These are phyloP conservation scores for Coemansia sp. DNA, from an alignment of 192 early-diverging fungal species.

Conservation along the genomic window DNA sequence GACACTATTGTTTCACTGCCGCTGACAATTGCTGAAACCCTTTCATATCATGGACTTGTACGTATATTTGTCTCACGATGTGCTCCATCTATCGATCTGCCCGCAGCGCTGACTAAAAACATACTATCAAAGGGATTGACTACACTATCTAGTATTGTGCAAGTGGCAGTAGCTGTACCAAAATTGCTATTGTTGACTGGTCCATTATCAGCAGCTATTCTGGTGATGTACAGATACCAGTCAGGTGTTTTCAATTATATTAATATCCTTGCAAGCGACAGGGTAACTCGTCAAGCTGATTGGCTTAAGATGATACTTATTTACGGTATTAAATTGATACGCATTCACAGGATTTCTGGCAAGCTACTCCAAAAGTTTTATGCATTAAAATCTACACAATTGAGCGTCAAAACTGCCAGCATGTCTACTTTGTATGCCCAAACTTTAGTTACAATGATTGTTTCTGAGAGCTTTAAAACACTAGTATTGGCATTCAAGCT, in stretches of 20 bases:
- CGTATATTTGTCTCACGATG: neutral
- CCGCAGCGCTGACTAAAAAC: neutral
- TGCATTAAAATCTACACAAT: neutral
- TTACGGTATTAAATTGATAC: neutral
- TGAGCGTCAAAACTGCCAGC: neutral
- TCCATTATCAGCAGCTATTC: neutral
- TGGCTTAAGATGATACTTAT: neutral
- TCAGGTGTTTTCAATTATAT: neutral
- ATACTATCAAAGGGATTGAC: neutral
- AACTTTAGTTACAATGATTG: neutral
- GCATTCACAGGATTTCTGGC: neutral
- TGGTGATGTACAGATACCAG: neutral
- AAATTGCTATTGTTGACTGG: neutral
- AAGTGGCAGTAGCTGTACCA: neutral
- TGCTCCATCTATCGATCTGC: neutral
- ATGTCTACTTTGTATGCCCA: neutral
- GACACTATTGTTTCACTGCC: conserved; percentile 9
- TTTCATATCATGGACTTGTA: neutral
- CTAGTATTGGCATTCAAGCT: conserved; percentile 10
- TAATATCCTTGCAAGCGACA: neutral
- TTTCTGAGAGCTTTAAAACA: neutral
- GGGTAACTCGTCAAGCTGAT: neutral
- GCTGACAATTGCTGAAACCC: conserved; percentile 13
- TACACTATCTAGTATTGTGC: neutral
- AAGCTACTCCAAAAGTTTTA: neutral